Percentiles rank a stretch among this genome's conserved stretches.
phyloP scores from a whole-genome alignment of 495 filamentous ascomycete genomes.

The Platismatia glauca region DNA sequence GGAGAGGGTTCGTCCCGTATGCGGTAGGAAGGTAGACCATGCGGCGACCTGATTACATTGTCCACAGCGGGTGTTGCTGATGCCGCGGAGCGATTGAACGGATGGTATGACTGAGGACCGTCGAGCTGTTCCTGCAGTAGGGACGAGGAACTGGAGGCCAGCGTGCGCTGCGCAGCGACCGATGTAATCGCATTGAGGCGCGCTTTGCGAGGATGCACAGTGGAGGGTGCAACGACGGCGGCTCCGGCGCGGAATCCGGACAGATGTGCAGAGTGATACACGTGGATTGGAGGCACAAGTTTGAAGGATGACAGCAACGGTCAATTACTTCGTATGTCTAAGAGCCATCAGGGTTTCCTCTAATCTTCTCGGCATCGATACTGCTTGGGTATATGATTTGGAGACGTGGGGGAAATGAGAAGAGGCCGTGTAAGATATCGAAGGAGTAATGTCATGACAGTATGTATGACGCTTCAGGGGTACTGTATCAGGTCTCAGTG shows the following conservation, averaged over 20 bases:
- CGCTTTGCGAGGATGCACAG: background rate
- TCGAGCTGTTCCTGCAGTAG: background rate
- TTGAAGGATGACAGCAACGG: background rate
- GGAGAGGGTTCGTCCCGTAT: background rate
- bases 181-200: background rate
- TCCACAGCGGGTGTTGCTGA: background rate
- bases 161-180: background rate
- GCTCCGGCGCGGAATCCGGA: background rate
- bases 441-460: background rate
- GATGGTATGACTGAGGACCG: background rate
- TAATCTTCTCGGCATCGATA: too few species aligned
- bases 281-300: background rate
- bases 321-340: background rate
- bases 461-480: background rate
- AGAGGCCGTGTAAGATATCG: background rate
- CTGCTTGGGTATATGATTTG: constrained; percentile 8
- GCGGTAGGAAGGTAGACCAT: background rate
- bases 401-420: constrained; percentile 13
- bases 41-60: background rate
- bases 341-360: too few species aligned
- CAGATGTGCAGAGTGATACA: background rate
- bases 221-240: background rate
- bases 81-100: background rate
- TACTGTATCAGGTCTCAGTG: background rate
- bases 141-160: background rate